These are phyloP conservation scores for Plasmopara halstedii DNA, from an alignment of 352 stramenopile species.

Conservation along the genomic window DNA sequence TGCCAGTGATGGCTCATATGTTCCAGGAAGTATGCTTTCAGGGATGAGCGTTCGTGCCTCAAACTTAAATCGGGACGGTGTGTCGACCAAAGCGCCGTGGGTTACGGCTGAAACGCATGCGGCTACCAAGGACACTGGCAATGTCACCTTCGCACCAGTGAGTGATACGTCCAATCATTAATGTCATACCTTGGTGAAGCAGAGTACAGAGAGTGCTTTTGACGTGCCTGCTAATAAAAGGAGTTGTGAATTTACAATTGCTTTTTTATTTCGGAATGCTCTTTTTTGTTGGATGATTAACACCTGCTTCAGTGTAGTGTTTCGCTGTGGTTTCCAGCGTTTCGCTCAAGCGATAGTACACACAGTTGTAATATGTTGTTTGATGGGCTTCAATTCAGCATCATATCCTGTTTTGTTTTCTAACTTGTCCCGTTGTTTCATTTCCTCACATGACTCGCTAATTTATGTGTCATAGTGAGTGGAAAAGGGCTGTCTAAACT, in stretches of 20 bases:
- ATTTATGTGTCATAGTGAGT: too few species aligned
- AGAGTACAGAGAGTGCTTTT: neutral
- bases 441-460: too few species aligned
- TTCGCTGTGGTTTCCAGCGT: too few species aligned
- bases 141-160: neutral
- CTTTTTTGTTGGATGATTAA: too few species aligned
- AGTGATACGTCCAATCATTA: neutral
- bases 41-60: slow-evolving; percentile 51
- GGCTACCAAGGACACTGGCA: neutral
- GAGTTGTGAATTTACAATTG: neutral
- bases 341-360: too few species aligned
- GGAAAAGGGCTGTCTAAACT: too few species aligned
- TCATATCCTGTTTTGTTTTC: slow-evolving; percentile 7
- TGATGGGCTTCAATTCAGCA: slow-evolving; percentile 17
- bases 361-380: slow-evolving; percentile 32
- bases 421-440: too few species aligned
- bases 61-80: slow-evolving; percentile 59
- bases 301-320: too few species aligned
- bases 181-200: neutral
- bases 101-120: slow-evolving; percentile 13
- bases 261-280: neutral
- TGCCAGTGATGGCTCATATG: slow-evolving; percentile 37
- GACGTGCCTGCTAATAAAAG: neutral
- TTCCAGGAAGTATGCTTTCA: slow-evolving; percentile 49
- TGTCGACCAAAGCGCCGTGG: slow-evolving; percentile 60